Base-by-base conservation (phyloP, 306 rosid species). In the Vigna trinervia region DNA sequence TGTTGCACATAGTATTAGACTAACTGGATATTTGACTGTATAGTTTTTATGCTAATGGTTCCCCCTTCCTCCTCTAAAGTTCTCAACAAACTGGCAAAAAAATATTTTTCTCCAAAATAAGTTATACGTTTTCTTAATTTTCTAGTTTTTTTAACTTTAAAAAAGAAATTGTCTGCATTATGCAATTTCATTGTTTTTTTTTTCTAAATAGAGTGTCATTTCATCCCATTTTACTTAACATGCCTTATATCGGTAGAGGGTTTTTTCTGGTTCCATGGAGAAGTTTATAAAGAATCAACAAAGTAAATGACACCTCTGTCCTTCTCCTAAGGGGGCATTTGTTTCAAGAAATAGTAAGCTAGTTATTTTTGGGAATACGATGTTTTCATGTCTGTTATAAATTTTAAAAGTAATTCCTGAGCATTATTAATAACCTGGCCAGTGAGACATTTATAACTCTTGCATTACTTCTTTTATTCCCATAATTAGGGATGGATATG, bases 241-340 rank as follows among this genome's bases (percentile, higher is more conserved):
- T 74, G 28, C 52, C 13, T 20, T 13, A 19, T 53, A 14, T 39
- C 9, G 8, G 5, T 20, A 23, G 5, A 3, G 67, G 67, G 0
- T 4, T 12, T 56, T 39, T 38, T 39, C 23, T 38, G 38, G 43
- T 41, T 41, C 56, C 13, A 13, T 73, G 77, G 77, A 38, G 54
- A 57, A 39, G 6, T 22, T 41, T 9, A 61, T 32, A 61, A 23
- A 30, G 47, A 22, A 17, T 34, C n/a, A 12, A 61, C 61, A 30
- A 32, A 7, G 12, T 60, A 60, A 60, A 32, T 60, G 43, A 32
- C 5, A 5, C 5, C 12, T 14, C 30, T 59, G 15, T 30, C 41
- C 43, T 59, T 60, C 32, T 43, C 69, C 50, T 32, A 67, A 67
- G 39, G 39, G 12, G 45, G 39, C 73, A 20, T 67, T 45, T 67